A percentile compares a stretch with the other conserved stretches of the same genome.
These are phyloP conservation scores for Carallia pectinifolia DNA, from an alignment of 345 rosid species.

Conservation along the genomic window DNA sequence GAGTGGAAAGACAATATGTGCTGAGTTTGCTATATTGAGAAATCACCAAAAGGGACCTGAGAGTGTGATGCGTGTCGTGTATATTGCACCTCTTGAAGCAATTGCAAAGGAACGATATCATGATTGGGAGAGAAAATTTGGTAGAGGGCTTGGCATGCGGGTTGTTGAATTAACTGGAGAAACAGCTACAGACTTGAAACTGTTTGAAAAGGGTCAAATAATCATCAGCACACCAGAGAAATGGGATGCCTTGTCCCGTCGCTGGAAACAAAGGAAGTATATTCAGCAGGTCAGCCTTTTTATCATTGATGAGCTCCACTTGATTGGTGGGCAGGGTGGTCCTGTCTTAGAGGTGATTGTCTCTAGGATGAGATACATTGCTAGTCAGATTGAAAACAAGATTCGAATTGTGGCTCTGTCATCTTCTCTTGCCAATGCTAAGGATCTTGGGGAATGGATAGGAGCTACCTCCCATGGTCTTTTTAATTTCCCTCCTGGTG, in stretches of 20 bases:
- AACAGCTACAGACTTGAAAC: constrained; percentile 70
- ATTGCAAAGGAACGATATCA: constrained; percentile 75
- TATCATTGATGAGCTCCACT: constrained; percentile 84
- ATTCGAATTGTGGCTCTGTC: constrained; percentile 84
- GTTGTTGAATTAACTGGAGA: constrained; percentile 88
- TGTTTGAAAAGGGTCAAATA: constrained; percentile 82
- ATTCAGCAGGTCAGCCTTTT: constrained; percentile 89
- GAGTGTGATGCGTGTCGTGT: constrained; percentile 63
- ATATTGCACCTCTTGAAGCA: constrained; percentile 87
- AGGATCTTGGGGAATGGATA: constrained; percentile 96
- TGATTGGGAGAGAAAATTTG: constrained; percentile 87
- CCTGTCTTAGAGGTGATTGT: constrained; percentile 84
- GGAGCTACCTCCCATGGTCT: constrained; percentile 89
- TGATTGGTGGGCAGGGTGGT: constrained; percentile 92
- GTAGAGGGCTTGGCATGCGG: constrained; percentile 71
- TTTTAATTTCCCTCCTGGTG: constrained; percentile 84
- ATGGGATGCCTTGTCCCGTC: constrained; percentile 95
- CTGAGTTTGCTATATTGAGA: constrained; percentile 81
- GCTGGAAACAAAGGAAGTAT: constrained; percentile 73
- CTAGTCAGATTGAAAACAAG: constrained; percentile 75
- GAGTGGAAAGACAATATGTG: constrained; percentile 94
- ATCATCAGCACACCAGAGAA: constrained; percentile 87
- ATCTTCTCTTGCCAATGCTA: constrained; percentile 92
- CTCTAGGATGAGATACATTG: constrained; percentile 86
- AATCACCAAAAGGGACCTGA: constrained; percentile 86